Evolutionary conservation across 805 yeast genomes (phyloP), one percentile per base, ranked within the genome.

Genomic region (Diddensiella transvaalensis): DNA sequence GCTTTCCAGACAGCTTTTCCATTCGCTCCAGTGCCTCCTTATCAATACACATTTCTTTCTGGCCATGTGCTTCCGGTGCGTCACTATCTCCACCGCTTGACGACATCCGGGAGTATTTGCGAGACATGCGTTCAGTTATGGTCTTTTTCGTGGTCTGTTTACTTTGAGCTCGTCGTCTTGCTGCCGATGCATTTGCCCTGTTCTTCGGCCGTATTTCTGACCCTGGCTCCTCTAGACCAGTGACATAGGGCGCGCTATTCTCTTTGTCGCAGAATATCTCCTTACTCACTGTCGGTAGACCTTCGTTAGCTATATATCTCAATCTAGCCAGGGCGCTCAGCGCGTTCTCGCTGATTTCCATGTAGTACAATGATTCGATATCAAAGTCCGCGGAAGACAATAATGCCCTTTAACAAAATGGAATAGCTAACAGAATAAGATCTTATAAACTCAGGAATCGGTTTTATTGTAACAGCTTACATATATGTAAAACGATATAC

Each of bases 1-100:
- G 43, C 33, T 40, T 40, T 8, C 43, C 43, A 26, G 43, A 40
- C 6, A 40, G 43, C n/a, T 8, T 10, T n/a, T n/a, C n/a, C n/a
- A n/a, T n/a, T n/a, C n/a, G n/a, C n/a, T n/a, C n/a, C n/a, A n/a
- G n/a, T n/a, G n/a, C n/a, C n/a, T n/a, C n/a, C n/a, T n/a, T n/a
- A n/a, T n/a, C n/a, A n/a, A n/a, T n/a, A n/a, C n/a, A n/a, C n/a
- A n/a, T n/a, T n/a, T n/a, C n/a, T n/a, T n/a, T n/a, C n/a, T n/a
- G n/a, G n/a, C n/a, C n/a, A n/a, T n/a, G n/a, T n/a, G n/a, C n/a
- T n/a, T n/a, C n/a, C n/a, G n/a, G n/a, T n/a, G n/a, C n/a, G n/a
- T n/a, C n/a, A n/a, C n/a, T n/a, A n/a, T n/a, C n/a, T n/a, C n/a
- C n/a, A n/a, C n/a, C n/a, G n/a, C n/a, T n/a, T 10, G 13, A 13